Base-by-base conservation (phyloP, 805 yeast species). In the Candida endomychidarum region DNA sequence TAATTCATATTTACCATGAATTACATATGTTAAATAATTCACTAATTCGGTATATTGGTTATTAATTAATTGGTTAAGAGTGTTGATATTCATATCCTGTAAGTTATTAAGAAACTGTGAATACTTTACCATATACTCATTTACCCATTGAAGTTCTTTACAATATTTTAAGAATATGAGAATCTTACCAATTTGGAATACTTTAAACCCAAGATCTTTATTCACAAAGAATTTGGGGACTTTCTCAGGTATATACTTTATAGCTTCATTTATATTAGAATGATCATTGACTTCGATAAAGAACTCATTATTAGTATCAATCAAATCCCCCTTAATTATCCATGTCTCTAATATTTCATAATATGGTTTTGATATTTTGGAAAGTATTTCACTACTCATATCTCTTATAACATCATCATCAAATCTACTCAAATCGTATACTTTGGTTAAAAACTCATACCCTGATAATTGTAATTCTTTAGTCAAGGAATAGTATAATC, bases 131-230 rank as follows among this genome's bases (percentile, higher is more conserved):
- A 70, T 60, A 50, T 68, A 71, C 4, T 64, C 60, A 48, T 72
- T 75, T 6, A 74, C 58, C 90, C 93, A 87, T 27, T 71, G 71
- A 19, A 78, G 61, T 49, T 86, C 93, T 23, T 75, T 74, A 59
- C 96, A 87, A 31, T 74, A 73, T 19, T 66, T 66, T 33, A 90
- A 61, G 54, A 82, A 90, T 8, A 77, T 70, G 5, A 82, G 63
- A 5, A 86, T 75, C 46, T 83, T 80, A 0, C 99, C 99, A 14
- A 84, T 78, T 37, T 82, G 80, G 48, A 67, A 78, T 5, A 81
- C 71, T 42, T 72, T 67, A 17, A 60, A 51, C 3, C 80, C 72
- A 2, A 70, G 51, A 10, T 58, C 56, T 5, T 48, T 48, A 2
- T 55, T 53, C 22, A 48, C 54, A 23, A 79, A 55, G 46, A 78